phyloP scores from a whole-genome alignment of 495 filamentous ascomycete species.

The Penicillium argentinense region DNA sequence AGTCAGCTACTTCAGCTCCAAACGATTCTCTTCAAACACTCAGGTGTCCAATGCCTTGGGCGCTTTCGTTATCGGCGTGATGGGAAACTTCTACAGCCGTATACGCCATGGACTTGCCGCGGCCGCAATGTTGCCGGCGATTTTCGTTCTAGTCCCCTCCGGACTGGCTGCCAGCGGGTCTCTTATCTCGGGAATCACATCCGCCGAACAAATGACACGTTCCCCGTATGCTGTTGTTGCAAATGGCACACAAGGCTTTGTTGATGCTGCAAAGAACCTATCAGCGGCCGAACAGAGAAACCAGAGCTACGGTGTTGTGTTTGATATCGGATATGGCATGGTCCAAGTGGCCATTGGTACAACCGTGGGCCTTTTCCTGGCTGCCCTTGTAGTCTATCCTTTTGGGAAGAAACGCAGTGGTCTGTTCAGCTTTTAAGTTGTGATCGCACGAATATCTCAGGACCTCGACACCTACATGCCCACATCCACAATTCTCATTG shows the following conservation, averaged over 20 bases:
- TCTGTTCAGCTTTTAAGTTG: constrained; percentile 74
- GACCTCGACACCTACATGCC: too few species aligned
- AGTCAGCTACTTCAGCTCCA: constrained; percentile 78
- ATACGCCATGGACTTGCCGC: constrained; percentile 83
- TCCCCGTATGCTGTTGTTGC: constrained; percentile 46
- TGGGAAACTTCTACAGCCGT: constrained; percentile 86
- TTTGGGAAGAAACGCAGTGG: constrained; percentile 88
- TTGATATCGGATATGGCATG: constrained; percentile 83
- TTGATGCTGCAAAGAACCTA: constrained; percentile 44
- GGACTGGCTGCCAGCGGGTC: constrained; percentile 84
- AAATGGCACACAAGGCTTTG: constrained; percentile 51
- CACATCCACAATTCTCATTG: not conserved
- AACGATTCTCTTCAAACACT: constrained; percentile 70
- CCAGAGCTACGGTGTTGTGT: constrained; percentile 57
- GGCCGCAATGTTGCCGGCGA: constrained; percentile 84
- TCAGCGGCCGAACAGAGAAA: constrained; percentile 17
- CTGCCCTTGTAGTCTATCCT: constrained; percentile 85
- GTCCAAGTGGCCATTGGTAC: constrained; percentile 92
- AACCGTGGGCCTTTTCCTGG: constrained; percentile 85
- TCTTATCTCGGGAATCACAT: constrained; percentile 79
- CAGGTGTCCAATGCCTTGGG: constrained; percentile 81
- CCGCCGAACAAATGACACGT: constrained; percentile 72
- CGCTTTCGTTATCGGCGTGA: constrained; percentile 80
- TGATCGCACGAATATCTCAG: too few species aligned
- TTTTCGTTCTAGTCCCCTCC: constrained; percentile 92